Evolutionary conservation across 495 filamentous ascomycete species (phyloP), one percentile per base, ranked within the genome.

Genomic region (Oidiodendron maius): DNA sequence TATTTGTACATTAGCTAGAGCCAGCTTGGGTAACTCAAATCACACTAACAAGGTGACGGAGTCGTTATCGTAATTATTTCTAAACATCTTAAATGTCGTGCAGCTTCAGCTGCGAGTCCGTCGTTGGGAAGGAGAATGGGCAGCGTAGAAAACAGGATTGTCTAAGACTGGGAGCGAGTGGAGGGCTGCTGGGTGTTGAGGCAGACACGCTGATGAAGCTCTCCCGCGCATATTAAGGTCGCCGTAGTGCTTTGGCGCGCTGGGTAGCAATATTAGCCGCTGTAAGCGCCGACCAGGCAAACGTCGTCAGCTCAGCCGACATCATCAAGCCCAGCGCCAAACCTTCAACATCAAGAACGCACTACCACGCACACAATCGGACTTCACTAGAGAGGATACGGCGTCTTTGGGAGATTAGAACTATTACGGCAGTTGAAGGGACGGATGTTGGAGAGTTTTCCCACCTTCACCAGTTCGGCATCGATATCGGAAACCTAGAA

Each of bases 61-160:
- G 74, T 98, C 93, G 80, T 97, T 98, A 73, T 98, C 93, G 78
- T 98, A 98, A 71, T 97, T 96, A 75, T 98, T 98, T 71, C 93
- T 81, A 76, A 98, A 98, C 93, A 98, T 98, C 51, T 63, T 82
- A 71, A 49, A 42, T 43, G 45, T 40, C 22, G 15, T 9, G 44
- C 39, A 53, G 50, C 40, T 54, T 34, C 45, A 54, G 36, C 45
- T 46, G 43, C 48, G 53, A 49, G 5, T 16, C 21, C 12, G 21
- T 17, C 12, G n/a, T 17, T 35, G 42, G 22, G n/a, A 12, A 40
- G 43, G n/a, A 6, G 39, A 46, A 24, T n/a, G 30, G 32, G 45
- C 46, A 44, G 43, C 46, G 36, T n/a, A 17, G 21, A 23, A 40
- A 21, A 44, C 15, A 21, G 37, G 16, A 17, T 8, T 16, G 44